Conservation (phyloP, 2,329 filamentous ascomycete genomes). For the Exophiala lecanii-corni region DNA sequence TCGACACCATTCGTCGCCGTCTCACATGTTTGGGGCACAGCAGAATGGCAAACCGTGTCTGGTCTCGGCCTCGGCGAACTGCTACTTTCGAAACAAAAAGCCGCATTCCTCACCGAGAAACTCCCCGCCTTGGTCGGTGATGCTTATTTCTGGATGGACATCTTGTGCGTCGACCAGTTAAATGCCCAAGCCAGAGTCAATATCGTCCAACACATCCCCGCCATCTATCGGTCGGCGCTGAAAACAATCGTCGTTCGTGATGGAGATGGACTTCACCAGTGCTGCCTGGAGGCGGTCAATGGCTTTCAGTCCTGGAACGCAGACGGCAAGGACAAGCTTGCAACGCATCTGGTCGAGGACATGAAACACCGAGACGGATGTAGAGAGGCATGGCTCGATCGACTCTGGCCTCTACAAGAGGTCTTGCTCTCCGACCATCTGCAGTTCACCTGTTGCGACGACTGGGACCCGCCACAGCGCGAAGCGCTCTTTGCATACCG, state of each 20-base stretch:
- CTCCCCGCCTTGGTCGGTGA: not conserved
- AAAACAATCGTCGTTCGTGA: not conserved
- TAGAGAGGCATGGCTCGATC: not conserved
- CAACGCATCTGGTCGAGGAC: too few relatives aligned
- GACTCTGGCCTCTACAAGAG: not conserved
- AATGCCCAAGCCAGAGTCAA: not conserved
- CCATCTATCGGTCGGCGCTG: not conserved
- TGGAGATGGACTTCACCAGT: not conserved
- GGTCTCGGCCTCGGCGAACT: not conserved
- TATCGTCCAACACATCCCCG: not conserved
- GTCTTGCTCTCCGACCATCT: not conserved
- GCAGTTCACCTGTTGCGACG: not conserved
- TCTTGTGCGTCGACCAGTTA: slow-evolving; percentile 5
- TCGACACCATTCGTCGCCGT: too few relatives aligned
- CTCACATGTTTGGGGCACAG: slow-evolving; percentile 6
- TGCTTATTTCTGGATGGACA: slow-evolving; percentile 7
- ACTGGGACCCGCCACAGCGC: not conserved
- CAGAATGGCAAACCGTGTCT: not conserved
- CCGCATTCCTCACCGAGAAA: not conserved
- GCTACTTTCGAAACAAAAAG: not conserved
- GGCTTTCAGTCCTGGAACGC: not conserved
- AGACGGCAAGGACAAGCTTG: not conserved
- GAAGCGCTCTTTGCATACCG: not conserved
- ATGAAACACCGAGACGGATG: too few relatives aligned
- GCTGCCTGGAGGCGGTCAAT: not conserved